These are phyloP conservation scores for Globisporangium acanthophoron DNA, from an alignment of 352 stramenopile genomes.

Conservation along the genomic window DNA sequence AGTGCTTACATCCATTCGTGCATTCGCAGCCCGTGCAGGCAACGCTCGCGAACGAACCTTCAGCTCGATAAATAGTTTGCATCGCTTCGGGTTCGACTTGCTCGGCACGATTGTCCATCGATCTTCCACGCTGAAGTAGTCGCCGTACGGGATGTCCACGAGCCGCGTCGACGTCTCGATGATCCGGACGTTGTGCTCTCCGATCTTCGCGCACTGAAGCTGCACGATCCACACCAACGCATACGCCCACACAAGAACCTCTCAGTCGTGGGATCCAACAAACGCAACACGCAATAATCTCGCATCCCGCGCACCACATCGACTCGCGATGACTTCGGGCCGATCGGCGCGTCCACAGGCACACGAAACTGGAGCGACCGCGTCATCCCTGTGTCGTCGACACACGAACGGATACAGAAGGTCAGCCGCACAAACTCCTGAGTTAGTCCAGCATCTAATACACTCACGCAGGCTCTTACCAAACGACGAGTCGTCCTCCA, in stretches of 20 bases:
- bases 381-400: constrained; percentile 30
- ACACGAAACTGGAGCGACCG: constrained; percentile 71
- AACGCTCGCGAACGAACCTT: constrained; percentile 26
- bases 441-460: background rate
- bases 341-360: constrained; percentile 74
- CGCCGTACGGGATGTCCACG: constrained; percentile 81
- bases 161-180: constrained; percentile 77
- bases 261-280: background rate
- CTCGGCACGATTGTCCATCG: constrained; percentile 68
- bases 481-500: constrained; percentile 37
- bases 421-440: background rate
- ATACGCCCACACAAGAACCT: background rate
- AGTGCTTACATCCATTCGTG: background rate
- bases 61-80: constrained; percentile 69
- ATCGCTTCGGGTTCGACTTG: constrained; percentile 30
- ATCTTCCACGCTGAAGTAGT: constrained; percentile 86
- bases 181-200: constrained; percentile 30
- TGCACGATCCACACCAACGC: constrained; percentile 6
- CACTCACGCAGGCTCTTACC: constrained; percentile 9
- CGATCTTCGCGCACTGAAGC: constrained; percentile 59
- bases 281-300: background rate
- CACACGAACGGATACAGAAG: background rate
- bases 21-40: too few relatives aligned
- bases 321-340: constrained; percentile 76
- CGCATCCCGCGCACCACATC: constrained; percentile 42